Evolutionary conservation across 306 rosid species (phyloP), one percentile per base, ranked within the genome.

Genomic region (Mimosa bimucronata): DNA sequence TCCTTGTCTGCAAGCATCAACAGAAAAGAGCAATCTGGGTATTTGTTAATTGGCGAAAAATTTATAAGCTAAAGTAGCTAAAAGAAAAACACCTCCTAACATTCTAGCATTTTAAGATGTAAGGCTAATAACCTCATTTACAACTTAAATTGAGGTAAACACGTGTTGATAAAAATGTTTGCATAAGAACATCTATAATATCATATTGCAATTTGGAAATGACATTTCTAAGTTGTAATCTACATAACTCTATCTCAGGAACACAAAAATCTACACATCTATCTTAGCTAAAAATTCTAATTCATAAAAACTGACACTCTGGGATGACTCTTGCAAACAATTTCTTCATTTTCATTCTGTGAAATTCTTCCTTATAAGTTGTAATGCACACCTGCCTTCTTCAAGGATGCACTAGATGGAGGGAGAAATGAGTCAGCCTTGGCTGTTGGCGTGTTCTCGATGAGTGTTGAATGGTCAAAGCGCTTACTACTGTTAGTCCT

Each of bases 371-470:
- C 66, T 34, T 34, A 6, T 34, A 34, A 34, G 38, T 34, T 48
- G 55, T 58, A 34, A 77, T 38, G 71, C 89, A 77, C 45, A 90
- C 96, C 90, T 77, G 87, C 65, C 18, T 77, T 86, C 76, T 76
- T 88, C 83, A 82, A 76, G 25, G 77, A 78, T 38, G 68, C 46
- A 73, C 26, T 83, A 76, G 79, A 76, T 29, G 84, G 88, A n/a
- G 88, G 65, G 74, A 64, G 73, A 77, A 76, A 79, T 15, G 86
- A 81, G 31, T 58, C 78, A 68, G 71, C 44, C 62, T 75, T 77
- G 65, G 44, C 80, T 67, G 85, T 83, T 31, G 90, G 73, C 28
- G 76, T 46, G 6, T 75, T 85, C 64, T 86, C 80, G 23, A 71
- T 58, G 58, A 74, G 61, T 69, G 55, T 83, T 31, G 84, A 79